Percentiles rank a stretch among this genome's conserved stretches.
These are phyloP conservation scores for Glutinoglossum americanum DNA, from an alignment of 495 filamentous ascomycete genomes.

Conservation along the genomic window DNA sequence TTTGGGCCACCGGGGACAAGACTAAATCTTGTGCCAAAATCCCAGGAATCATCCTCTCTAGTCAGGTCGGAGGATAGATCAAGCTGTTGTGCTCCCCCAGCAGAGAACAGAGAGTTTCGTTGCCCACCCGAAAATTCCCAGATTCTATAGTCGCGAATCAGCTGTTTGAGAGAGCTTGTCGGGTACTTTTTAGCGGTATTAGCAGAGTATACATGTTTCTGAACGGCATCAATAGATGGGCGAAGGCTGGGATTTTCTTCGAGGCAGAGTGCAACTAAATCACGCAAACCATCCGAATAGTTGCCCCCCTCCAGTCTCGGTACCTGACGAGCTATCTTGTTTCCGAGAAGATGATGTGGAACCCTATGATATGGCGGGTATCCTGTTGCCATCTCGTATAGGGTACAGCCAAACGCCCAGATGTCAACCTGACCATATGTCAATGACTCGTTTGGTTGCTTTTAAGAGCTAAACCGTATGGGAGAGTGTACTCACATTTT, in stretches of 20 bases:
- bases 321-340: slow-evolving; percentile 2
- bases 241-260: slow-evolving; percentile 52
- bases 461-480: not conserved
- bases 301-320: slow-evolving; percentile 56
- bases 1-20: slow-evolving; percentile 8
- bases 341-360: slow-evolving; percentile 6
- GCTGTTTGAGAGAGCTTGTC: slow-evolving; percentile 39
- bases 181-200: slow-evolving; percentile 49
- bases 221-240: slow-evolving; percentile 46
- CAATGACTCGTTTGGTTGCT: not conserved
- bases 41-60: slow-evolving; percentile 59
- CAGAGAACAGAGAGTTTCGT: slow-evolving; percentile 52
- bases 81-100: slow-evolving; percentile 47
- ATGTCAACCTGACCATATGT: slow-evolving; percentile 46
- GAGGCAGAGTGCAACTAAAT: slow-evolving; percentile 61
- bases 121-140: slow-evolving; percentile 78
- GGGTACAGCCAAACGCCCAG: slow-evolving; percentile 84
- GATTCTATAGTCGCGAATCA: slow-evolving; percentile 60
- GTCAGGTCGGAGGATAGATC: slow-evolving; percentile 18
- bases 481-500: slow-evolving; percentile 9
- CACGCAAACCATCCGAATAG: slow-evolving; percentile 53
- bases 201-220: slow-evolving; percentile 38
- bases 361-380: slow-evolving; percentile 43
- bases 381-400: slow-evolving; percentile 82
- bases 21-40: slow-evolving; percentile 48